Evolutionary conservation across 306 rosid genomes (phyloP), one percentile per base, ranked within the genome.

Genomic region (Cyclanthera cordifolia): DNA sequence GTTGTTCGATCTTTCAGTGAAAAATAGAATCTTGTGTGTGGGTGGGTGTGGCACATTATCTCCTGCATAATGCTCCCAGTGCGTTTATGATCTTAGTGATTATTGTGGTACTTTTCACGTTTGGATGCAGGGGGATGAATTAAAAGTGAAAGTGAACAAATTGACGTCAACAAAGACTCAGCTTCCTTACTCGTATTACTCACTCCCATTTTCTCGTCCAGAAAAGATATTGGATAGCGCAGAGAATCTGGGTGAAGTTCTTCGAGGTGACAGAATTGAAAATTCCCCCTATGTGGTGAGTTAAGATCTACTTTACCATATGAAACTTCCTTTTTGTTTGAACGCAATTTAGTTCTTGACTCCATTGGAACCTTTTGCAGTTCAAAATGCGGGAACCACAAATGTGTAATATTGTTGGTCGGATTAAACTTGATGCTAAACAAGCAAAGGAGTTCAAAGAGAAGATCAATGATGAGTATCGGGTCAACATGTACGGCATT

Each of bases 231-330:
- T 79, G 77, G 98, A 93, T 51, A 93, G 96, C 76, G 80, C 98
- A 27, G 96, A 93, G 81, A 93, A 93, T 76, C 95, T 92, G 9
- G 98, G 96, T 74, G 99, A 93, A 83, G 99, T 93, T 21, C 95
- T 93, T 71, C 99, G 99, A 34, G 99, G 99, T 67, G 99, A 93
- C 75, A 95, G 99, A 20, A 93, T 93, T 76, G 99, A 93, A 75
- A 93, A 93, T 82, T 90, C 99, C 27, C 90, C 82, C 24, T 93
- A 83, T 71, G 84, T 64, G 91, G 99, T 93, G 39, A 78, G 96
- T 85, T 51, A 72, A 51, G 13, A 54, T 49, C 46, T 75, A 52
- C 71, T 47, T 6, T 3, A 48, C 32, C 8, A 17, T 17, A 0
- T 28, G 37, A 41, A 23, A 20, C 48, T 46, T 27, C 21, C 28